Evolutionary conservation across 2,329 filamentous ascomycete genomes (phyloP).

Genomic region (Cladosporium velox): DNA sequence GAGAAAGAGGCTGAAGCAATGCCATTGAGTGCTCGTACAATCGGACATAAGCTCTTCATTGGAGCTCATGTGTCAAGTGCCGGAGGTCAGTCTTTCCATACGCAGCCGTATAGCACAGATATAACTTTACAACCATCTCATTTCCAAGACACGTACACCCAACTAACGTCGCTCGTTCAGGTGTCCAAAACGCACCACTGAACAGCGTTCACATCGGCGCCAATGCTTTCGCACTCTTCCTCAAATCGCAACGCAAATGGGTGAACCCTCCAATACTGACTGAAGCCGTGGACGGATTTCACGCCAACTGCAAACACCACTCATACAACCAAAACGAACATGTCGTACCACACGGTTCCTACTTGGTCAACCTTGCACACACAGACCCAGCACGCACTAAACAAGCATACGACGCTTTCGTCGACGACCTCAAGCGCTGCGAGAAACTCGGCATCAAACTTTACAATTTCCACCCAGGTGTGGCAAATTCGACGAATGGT

Average conservation of each 20-base stretch:
- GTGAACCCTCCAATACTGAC: conserved; percentile 73
- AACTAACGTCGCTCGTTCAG: conserved; percentile 44
- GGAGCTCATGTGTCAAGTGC: conserved; percentile 91
- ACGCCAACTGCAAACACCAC: conserved; percentile 65
- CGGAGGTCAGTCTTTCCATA: conserved; percentile 62
- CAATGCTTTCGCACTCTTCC: conserved; percentile 90
- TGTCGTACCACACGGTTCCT: conserved; percentile 89
- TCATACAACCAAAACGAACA: conserved; percentile 70
- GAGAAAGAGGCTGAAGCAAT: conserved; percentile 58
- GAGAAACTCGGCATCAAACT: conserved; percentile 80
- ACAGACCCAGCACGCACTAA: conserved; percentile 74
- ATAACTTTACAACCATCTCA: background rate
- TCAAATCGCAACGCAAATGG: conserved; percentile 98
- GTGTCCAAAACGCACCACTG: conserved; percentile 82
- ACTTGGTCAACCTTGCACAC: conserved; percentile 94
- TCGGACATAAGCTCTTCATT: conserved; percentile 75
- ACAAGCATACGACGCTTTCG: conserved; percentile 81
- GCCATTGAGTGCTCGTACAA: conserved; percentile 70
- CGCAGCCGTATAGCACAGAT: conserved; percentile 12
- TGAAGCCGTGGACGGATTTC: conserved; percentile 70
- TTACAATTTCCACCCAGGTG: conserved; percentile 99
- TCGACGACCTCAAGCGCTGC: conserved; percentile 85
- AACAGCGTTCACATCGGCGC: conserved; percentile 56
- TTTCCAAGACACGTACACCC: background rate
- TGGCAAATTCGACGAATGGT: conserved; percentile 63